Base-by-base conservation (phyloP, 148 eudicot genomes). In the Nepenthes gracilis region DNA sequence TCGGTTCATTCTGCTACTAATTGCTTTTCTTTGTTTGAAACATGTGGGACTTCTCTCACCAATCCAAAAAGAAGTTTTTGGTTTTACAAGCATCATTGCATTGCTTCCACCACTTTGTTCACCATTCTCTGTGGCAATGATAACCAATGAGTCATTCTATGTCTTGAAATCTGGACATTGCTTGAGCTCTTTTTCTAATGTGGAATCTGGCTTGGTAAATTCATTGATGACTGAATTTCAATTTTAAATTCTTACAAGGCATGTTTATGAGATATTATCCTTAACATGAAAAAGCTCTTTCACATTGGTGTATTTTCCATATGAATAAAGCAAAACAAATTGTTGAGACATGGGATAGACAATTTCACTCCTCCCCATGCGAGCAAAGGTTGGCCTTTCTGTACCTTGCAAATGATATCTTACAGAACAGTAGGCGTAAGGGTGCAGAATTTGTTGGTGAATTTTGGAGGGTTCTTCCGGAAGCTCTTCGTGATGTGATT, bases 241-340 rank as follows among this genome's bases (percentile, higher is more conserved):
- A 11, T 11, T 54, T 2, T 36, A 6, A 33, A 33, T 23, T 55
- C 3, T 40, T 55, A 6, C 37, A 13, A 63, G 53, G 61, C 12
- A 10, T n/a, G 15, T n/a, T 49, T 49, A 52, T 51, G 54, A 58
- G 40, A 57, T 71, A 75, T 40, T 59, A 59, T 74, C 93, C 90
- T 89, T 83, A 63, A 92, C 74, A 6, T 40, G n/a, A 54, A 15
- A 56, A 64, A 91, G 98, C 98, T 77, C 70, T 92, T 63, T 92
- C 98, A 34, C 96, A 88, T 74, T 92, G 98, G 98, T 92, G 98
- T 79, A 88, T 92, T 9, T 88, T 92, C 71, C 98, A 92, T 65
- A 88, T 92, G 96, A 80, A 83, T 78, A 88, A 92, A 67, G 90
- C 97, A 53, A 90, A 77, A 77, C 74, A 75, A 68, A 95, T 90